phyloP scores from a whole-genome alignment of 257 asterid species.

The Gardenia jasminoides region DNA sequence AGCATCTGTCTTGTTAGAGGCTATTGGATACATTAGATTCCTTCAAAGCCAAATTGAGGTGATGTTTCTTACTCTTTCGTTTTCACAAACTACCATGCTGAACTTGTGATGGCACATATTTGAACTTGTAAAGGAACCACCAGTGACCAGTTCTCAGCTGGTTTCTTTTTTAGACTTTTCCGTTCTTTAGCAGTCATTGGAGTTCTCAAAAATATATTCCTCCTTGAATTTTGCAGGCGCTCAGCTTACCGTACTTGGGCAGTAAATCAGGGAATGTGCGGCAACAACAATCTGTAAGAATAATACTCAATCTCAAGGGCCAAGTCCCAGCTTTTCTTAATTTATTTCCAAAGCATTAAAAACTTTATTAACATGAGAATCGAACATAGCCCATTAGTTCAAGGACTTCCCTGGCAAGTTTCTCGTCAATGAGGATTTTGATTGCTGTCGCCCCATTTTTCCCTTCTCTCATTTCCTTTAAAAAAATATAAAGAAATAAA shows the following conservation, averaged over 20 bases:
- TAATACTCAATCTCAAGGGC: background rate
- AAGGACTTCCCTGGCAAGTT: background rate
- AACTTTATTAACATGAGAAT: background rate
- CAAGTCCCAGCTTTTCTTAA: background rate
- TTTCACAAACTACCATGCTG: constrained; percentile 31
- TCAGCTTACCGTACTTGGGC: constrained; percentile 70
- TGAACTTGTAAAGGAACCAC: background rate
- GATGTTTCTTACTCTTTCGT: constrained; percentile 30
- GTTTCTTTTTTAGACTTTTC: constrained; percentile 10
- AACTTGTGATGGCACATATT: constrained; percentile 14
- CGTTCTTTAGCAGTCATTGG: constrained; percentile 13
- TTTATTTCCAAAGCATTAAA: constrained; percentile 12
- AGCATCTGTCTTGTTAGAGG: constrained; percentile 82
- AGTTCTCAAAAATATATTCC: constrained; percentile 20
- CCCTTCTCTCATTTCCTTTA: background rate
- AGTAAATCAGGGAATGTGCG: constrained; percentile 41
- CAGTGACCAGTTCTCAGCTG: constrained; percentile 3
- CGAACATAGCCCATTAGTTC: background rate
- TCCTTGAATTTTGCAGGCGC: constrained; percentile 61
- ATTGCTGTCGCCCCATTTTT: background rate
- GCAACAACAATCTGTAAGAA: constrained; percentile 48
- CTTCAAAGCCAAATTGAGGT: constrained; percentile 88
- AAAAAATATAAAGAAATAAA: no score
- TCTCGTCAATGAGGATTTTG: background rate
- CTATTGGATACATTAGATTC: constrained; percentile 86